Percentiles rank a stretch among this genome's conserved stretches.
Evolutionary conservation across 208 protist genomes (phyloP).

Genomic region (Leishmania tarentolae): DNA sequence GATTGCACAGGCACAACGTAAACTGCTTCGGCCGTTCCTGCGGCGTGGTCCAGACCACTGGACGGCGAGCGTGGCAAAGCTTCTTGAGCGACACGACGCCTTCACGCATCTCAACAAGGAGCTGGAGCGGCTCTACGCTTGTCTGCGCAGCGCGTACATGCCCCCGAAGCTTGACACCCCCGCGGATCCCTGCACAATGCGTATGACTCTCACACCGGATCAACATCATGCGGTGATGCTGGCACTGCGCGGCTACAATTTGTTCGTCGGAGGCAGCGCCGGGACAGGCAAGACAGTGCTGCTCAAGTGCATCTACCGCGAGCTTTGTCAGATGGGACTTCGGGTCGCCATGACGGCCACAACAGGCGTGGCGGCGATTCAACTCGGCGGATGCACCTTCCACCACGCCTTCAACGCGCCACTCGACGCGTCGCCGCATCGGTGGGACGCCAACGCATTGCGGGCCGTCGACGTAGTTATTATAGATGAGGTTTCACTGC

Average conservation of each 20-base stretch:
- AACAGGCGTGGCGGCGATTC: conserved; percentile 87
- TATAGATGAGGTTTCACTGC: conserved; percentile 92
- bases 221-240: conserved; percentile 70
- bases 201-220: conserved; percentile 62
- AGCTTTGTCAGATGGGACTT: conserved; percentile 60
- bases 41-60: conserved; percentile 31
- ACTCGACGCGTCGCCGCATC: conserved; percentile 26
- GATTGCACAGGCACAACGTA: conserved; percentile 11
- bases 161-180: conserved; percentile 79
- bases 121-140: conserved; percentile 59
- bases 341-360: conserved; percentile 90
- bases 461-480: conserved; percentile 90
- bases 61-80: conserved; percentile 42
- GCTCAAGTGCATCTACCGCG: conserved; percentile 75
- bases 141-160: conserved; percentile 58
- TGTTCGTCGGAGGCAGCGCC: conserved; percentile 89
- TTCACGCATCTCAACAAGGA: conserved; percentile 46
- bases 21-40: conserved; percentile 19
- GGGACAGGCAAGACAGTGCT: conserved; percentile 92
- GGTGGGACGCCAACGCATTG: conserved; percentile 82
- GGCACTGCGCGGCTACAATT: conserved; percentile 62
- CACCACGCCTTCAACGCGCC: conserved; percentile 85
- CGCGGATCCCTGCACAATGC: conserved; percentile 40
- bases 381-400: conserved; percentile 93
- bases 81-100: conserved; percentile 57